Base-by-base conservation (phyloP, 129 eudicot genomes). In the Mikania micrantha region DNA sequence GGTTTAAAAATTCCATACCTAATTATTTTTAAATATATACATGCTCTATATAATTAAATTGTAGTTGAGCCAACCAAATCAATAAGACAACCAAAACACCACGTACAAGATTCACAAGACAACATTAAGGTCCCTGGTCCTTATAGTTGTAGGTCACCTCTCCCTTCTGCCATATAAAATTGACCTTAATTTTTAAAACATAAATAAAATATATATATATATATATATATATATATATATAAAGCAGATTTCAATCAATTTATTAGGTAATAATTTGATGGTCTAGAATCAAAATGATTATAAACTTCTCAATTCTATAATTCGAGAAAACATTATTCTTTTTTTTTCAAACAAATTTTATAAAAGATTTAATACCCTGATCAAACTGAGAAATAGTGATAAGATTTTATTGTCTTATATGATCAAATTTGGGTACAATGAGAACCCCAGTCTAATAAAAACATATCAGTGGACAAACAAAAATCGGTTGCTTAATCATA, bases 141-240 rank as follows among this genome's bases (percentile, higher is more conserved):
- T 63, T 49, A 8, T 73, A 24, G 71, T 49, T 63, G 64, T 50
- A 63, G 63, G 71, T 73, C 54, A 44, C 77, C 71, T 7, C 63
- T 64, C 63, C 8, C 61, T 35, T 11, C 38, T 15, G 39, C 52
- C 49, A 22, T 6, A 67, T 28, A 29, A 75, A 35, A 15, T 74
- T 75, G 68, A 67, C 63, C 60, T 56, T 56, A 56, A 11, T 25
- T 9, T 10, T 21, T 58, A 17, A 56, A 41, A 15, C n/a, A 64
- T 1, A 6, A 28, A 69, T 52, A 56, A 38, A 56, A 42, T 64
- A 45, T n/a, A n/a, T n/a, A n/a, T n/a, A n/a, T n/a, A n/a, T n/a
- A n/a, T n/a, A n/a, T n/a, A n/a, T n/a, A n/a, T n/a, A n/a, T n/a
- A n/a, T n/a, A n/a, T n/a, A 22, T 25, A 24, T n/a, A 29, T 13